Evolutionary conservation across 2,329 filamentous ascomycete species (phyloP).

Genomic region (Ascochyta rabiei): DNA sequence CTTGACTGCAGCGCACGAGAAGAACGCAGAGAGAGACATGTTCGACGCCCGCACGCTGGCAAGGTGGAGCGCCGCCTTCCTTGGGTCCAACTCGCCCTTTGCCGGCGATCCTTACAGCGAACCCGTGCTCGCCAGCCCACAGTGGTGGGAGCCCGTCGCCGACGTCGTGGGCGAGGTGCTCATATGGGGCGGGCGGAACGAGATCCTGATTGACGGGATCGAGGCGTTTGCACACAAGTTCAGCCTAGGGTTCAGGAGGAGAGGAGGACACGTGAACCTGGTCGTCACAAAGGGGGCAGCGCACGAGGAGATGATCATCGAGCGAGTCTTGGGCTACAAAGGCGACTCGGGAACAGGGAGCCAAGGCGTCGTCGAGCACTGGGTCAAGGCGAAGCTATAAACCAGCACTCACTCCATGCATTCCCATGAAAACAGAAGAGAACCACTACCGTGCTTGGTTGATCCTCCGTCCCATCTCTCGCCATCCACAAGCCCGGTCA

Average conservation of each 20-base stretch:
- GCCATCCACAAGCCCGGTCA: background rate
- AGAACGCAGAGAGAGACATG: slow-evolving; percentile 59
- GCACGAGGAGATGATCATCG: slow-evolving; percentile 53
- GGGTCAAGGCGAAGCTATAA: slow-evolving; percentile 47
- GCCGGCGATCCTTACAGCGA: slow-evolving; percentile 61
- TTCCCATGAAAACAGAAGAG: background rate
- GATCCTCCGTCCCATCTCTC: background rate
- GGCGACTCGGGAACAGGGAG: slow-evolving; percentile 44
- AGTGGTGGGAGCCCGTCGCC: slow-evolving; percentile 61
- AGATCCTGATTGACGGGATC: slow-evolving; percentile 64
- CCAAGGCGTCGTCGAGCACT: slow-evolving; percentile 46
- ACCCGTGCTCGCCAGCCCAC: slow-evolving; percentile 53
- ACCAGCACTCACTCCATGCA: background rate
- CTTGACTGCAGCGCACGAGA: slow-evolving; percentile 49
- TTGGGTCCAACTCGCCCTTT: slow-evolving; percentile 53
- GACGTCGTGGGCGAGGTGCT: slow-evolving; percentile 55
- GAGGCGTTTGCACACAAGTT: slow-evolving; percentile 57
- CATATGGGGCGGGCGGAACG: slow-evolving; percentile 61
- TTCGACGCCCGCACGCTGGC: slow-evolving; percentile 50
- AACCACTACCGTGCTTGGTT: background rate
- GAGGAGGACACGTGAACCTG: slow-evolving; percentile 39
- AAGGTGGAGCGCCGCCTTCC: slow-evolving; percentile 57
- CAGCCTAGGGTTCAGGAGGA: slow-evolving; percentile 46
- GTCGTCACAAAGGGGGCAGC: slow-evolving; percentile 47
- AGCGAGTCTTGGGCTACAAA: slow-evolving; percentile 49